Evolutionary conservation across 179 eudicot genomes (phyloP), one percentile per base, ranked within the genome.

Genomic region (Heliamphora pulchella): DNA sequence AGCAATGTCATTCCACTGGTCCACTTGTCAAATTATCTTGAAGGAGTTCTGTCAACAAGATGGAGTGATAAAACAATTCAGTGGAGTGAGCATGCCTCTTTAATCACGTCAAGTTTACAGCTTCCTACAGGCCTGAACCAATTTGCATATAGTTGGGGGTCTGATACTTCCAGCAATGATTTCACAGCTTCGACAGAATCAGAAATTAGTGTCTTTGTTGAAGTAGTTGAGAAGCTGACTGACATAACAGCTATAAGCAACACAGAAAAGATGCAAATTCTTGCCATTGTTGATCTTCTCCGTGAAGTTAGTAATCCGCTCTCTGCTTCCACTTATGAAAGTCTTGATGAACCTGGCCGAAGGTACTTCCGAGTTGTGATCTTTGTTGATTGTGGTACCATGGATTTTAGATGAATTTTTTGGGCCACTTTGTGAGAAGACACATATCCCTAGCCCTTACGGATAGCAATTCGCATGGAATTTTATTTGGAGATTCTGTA

Each of bases 271-370:
- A 82, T 85, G 83, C 89, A 94, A 84, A 84, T 88, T 82, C 84
- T 87, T 84, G 89, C 93, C 43, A 80, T 92, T 71, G 80, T 88
- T 74, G 91, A 94, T 83, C 96, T 96, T 86, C 90, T 96, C 53
- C 77, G 83, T 82, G 99, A 94, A 88, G 85, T 96, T 72, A 88
- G 86, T 80, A 85, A 85, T 81, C 88, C 87, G 48, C 87, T 87
- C 51, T 69, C 88, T 63, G 78, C 90, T 73, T 96, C 99, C 78
- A 91, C 89, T 76, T 96, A 91, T 85, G 87, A 80, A 75, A 91
- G 96, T 85, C 98, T 96, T 78, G 99, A 96, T 88, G 96, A 88
- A 85, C 83, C 94, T 82, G 99, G 99, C 84, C 89, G 89, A 89
- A 96, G 99, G 99, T 96, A 94, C 50, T 46, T 68, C 55, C 63